Evolutionary conservation across 1,284 basidiomycete genomes (phyloP), one percentile per base, ranked within the genome.

Genomic region (Coniferiporia sulphurascens): DNA sequence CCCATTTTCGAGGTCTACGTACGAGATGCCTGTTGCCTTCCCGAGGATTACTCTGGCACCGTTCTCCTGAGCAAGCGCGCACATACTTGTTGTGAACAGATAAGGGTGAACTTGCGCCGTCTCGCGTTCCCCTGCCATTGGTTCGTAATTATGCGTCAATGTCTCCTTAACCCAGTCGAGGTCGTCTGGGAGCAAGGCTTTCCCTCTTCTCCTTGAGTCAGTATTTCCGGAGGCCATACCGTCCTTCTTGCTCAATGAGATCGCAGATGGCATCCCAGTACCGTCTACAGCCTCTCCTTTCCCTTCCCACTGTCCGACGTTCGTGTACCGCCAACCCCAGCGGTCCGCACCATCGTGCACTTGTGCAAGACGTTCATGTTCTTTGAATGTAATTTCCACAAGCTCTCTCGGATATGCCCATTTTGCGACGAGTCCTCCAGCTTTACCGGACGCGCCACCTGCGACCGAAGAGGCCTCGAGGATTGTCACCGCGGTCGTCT

Each of bases 341-440:
- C 85, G 77, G 48, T 85, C 77, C 17, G 76, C 73, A 0, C 95
- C 94, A 55, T 80, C 77, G 70, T 91, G 85, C 66, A 88, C 79
- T 55, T 85, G 73, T 0, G 94, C 91, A 8, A 98, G 81, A 48
- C 82, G 79, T 63, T 86, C 79, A 70, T 97, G 94, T 65, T 97
- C 85, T 6, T 76, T 69, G 69, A 89, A 97, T 5, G 91, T 93
- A 49, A 95, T 78, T 46, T 81, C 75, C 4, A 89, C 88, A 17
- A 96, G 76, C 68, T 93, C 88, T 58, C 84, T 80, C 0, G 87
- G 87, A 65, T 87, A 88, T 1, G 87, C 87, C 87, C 87, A 89
- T 65, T 82, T 82, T 0, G 95, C 93, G 21, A 98, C 80, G n/a
- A 98, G 85, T 0, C 95, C 95, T 1, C 93, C 95, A 0, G 92